Conservation (phyloP, 805 yeast species). For the Wickerhamomyces tratensis region DNA sequence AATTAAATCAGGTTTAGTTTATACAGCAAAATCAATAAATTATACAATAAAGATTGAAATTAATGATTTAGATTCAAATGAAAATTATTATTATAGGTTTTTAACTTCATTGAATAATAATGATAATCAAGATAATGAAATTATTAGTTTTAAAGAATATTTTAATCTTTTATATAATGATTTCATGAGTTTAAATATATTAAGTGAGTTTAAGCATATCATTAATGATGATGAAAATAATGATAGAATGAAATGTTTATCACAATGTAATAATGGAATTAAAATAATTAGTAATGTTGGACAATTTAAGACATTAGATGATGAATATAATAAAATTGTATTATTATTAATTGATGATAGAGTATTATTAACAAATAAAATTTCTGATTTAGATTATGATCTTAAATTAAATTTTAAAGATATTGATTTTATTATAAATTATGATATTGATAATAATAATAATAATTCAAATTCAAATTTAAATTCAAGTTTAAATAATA, state of each 20-base stretch:
- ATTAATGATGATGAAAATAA: background rate
- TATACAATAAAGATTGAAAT: constrained; percentile 1
- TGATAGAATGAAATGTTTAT: too few relatives aligned
- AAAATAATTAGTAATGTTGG: background rate
- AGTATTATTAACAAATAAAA: too few relatives aligned
- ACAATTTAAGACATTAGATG: background rate
- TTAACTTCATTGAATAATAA: too few relatives aligned
- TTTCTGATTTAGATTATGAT: background rate
- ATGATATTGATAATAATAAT: too few relatives aligned
- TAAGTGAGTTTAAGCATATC: too few relatives aligned
- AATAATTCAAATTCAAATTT: too few relatives aligned
- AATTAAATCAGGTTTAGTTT: background rate
- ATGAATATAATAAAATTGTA: too few relatives aligned
- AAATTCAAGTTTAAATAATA: too few relatives aligned
- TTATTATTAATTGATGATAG: background rate
- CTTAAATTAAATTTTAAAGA: background rate
- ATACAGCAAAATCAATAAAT: background rate
- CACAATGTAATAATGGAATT: background rate
- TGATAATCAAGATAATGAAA: background rate
- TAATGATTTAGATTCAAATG: background rate
- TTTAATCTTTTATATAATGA: too few relatives aligned
- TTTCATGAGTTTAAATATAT: too few relatives aligned
- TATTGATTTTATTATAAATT: too few relatives aligned
- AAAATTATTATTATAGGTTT: background rate
- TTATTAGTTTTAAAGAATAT: too few relatives aligned